Evolutionary conservation across 441 rosid species (phyloP).

Genomic region (Pelargonium cotyledonis): DNA sequence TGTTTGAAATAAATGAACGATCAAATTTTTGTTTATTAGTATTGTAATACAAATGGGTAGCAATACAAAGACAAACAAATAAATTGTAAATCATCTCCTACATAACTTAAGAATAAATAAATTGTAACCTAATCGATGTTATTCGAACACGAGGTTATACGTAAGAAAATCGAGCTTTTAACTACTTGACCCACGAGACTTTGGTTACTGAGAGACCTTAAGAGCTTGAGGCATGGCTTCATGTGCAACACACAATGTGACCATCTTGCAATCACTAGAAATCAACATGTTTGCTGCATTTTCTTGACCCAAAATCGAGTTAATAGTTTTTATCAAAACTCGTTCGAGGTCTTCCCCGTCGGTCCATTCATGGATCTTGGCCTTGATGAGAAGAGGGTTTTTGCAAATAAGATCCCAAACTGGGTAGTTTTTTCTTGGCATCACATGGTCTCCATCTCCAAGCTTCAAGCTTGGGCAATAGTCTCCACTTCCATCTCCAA

Average conservation of each 20-base stretch:
- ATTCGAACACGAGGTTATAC: no score
- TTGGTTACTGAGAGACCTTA: conserved; percentile 29
- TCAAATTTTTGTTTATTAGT: no score
- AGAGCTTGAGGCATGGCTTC: conserved; percentile 38
- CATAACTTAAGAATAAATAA: no score
- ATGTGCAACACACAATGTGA: conserved; percentile 34
- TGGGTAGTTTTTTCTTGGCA: conserved; percentile 88
- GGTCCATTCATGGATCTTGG: conserved; percentile 63
- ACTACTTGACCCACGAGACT: no score
- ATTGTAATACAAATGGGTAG: no score
- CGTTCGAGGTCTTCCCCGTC: conserved; percentile 59
- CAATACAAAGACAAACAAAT: no score
- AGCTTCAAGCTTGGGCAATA: conserved; percentile 76
- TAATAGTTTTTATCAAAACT: conserved; percentile 32
- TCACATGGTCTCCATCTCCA: conserved; percentile 41
- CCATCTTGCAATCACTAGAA: conserved; percentile 49
- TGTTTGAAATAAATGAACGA: no score
- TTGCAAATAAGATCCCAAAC: conserved; percentile 66
- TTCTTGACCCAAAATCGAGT: conserved; percentile 17
- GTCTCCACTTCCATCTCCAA: conserved; percentile 79
- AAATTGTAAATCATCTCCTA: no score
- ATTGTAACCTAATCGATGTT: no score
- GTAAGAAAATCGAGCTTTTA: no score
- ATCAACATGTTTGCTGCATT: conserved; percentile 18
- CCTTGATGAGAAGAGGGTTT: conserved; percentile 47